A percentile compares a stretch with the other conserved stretches of the same genome.
Evolutionary conservation across 345 rosid genomes (phyloP).

Genomic region (Cardiospermum halicacabum): DNA sequence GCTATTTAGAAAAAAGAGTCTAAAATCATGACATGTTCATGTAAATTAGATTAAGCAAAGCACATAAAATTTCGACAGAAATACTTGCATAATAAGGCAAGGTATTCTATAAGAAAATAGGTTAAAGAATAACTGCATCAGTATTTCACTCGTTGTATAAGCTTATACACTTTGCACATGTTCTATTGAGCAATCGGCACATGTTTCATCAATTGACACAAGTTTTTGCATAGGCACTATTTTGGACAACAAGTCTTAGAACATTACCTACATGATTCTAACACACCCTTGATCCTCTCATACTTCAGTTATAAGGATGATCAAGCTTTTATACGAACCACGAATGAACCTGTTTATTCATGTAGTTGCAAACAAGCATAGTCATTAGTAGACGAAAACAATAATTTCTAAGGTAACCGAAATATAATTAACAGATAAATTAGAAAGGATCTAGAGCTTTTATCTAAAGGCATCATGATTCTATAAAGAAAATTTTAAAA

Average conservation of each 20-base stretch:
- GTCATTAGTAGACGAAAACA: neutral
- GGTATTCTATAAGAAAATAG: neutral
- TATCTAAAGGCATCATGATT: neutral
- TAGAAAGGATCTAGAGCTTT: too few relatives aligned
- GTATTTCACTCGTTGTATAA: neutral
- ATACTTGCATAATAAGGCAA: neutral
- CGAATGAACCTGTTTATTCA: slow-evolving; percentile 65
- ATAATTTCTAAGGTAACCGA: neutral
- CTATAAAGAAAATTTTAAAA: neutral
- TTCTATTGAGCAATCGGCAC: neutral
- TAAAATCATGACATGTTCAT: too few relatives aligned
- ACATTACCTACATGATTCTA: slow-evolving; percentile 7
- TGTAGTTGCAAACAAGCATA: neutral
- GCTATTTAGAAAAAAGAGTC: too few relatives aligned
- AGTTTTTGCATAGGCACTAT: neutral
- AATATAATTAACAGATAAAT: too few relatives aligned
- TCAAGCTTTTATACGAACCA: slow-evolving; percentile 81
- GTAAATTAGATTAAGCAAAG: too few relatives aligned
- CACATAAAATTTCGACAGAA: too few relatives aligned
- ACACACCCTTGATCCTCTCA: neutral
- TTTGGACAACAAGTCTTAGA: neutral
- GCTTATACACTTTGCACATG: neutral
- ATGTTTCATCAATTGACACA: neutral
- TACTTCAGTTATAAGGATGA: neutral
- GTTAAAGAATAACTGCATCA: neutral